Base-by-base conservation (phyloP, 2,329 filamentous ascomycete species). In the Aspergillus sp. region DNA sequence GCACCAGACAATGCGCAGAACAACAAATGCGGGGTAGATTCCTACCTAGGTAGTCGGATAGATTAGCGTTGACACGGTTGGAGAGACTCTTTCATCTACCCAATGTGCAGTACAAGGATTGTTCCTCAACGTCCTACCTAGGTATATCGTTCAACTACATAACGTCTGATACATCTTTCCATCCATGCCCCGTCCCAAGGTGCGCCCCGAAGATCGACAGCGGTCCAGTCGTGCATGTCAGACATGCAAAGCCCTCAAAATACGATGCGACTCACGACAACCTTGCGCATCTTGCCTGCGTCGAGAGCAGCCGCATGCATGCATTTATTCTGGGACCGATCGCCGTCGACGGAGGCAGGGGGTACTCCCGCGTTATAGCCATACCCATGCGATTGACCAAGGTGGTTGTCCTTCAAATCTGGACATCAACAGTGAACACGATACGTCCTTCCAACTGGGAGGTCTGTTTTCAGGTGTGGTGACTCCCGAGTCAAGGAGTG, bases 121-220 rank as follows among this genome's bases (percentile, higher is more conserved):
- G 10, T n/a, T 17, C 13, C 10, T 17, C 35, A 4, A 17, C 16
- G 14, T 38, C 5, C 5, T 5, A n/a, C n/a, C n/a, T n/a, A n/a
- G n/a, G 5, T 17, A n/a, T 38, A 38, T n/a, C 35, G 5, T 13
- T 38, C 35, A n/a, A 38, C 16, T 38, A 17, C 35, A 14, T 13
- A 38, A 38, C 16, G 14, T n/a, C 14, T 8, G 7, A 17, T 17
- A 38, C 14, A 5, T 17, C 35, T 7, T n/a, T 13, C 14, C 3
- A 16, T n/a, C 35, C 10, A 38, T 38, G 35, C 35, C 35, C 6
- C 35, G 35, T 17, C 44, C 44, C 14, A 46, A 46, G 32, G 44
- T 46, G 20, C 44, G 44, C n/a, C 44, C 44, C 13, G 44, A 46
- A 33, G 24, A 46, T 19, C 44, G 44, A n/a, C 44, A 33, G 20